Percentiles rank a stretch among this genome's conserved stretches.
Evolutionary conservation across 768 basidiomycete species (phyloP).

Genomic region (Wakefieldia striispora): DNA sequence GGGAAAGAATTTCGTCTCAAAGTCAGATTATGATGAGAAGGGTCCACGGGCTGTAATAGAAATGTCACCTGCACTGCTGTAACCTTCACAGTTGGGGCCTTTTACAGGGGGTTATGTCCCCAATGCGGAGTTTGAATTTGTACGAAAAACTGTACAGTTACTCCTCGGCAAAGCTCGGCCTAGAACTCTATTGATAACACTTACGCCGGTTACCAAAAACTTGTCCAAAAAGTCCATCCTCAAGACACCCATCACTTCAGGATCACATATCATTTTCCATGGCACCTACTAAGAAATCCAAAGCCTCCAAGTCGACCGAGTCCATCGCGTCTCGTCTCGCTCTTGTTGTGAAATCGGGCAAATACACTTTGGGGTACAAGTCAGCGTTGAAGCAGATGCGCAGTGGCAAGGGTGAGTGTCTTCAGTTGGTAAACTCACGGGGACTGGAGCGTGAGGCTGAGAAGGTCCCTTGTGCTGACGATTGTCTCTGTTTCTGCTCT

Average conservation of each 20-base stretch:
- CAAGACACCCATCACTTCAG: constrained; percentile 15
- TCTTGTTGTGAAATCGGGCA: constrained; percentile 98
- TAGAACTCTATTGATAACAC: constrained; percentile 12
- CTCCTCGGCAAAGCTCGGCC: constrained; percentile 12
- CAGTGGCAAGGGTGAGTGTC: constrained; percentile 87
- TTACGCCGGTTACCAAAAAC: no score
- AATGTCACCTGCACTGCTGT: constrained; percentile 72
- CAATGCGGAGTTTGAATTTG: constrained; percentile 24
- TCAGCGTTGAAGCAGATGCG: constrained; percentile 98
- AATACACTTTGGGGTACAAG: constrained; percentile 97
- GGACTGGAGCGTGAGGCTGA: constrained; percentile 99
- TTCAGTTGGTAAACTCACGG: constrained; percentile 50
- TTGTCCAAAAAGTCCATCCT: no score
- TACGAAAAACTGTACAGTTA: constrained; percentile 31
- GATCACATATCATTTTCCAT: constrained; percentile 44
- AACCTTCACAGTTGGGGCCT: constrained; percentile 14
- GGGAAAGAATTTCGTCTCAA: constrained; percentile 72
- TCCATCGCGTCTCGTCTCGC: constrained; percentile 89
- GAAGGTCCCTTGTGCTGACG: constrained; percentile 93
- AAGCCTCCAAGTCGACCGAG: constrained; percentile 90
- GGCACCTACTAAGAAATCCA: constrained; percentile 96
- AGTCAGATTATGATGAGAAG: constrained; percentile 68
- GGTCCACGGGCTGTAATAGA: constrained; percentile 78
- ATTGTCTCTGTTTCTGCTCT: constrained; percentile 20
- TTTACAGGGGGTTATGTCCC: constrained; percentile 4